phyloP scores from a whole-genome alignment of 2,329 filamentous ascomycete species.

The Hypoxylon sp. region DNA sequence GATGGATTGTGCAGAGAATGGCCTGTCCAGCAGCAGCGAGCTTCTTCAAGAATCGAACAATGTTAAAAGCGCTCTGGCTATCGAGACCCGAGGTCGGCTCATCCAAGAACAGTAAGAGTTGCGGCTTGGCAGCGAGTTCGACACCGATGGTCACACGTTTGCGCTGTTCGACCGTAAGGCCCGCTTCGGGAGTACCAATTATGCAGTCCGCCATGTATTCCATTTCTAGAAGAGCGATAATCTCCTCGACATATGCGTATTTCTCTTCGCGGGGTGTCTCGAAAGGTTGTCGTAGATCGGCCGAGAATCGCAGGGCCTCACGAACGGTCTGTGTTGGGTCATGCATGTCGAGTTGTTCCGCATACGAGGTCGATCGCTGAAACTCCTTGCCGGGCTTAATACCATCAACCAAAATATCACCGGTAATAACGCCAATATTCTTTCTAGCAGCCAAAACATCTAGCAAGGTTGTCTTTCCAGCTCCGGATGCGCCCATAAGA shows the following conservation, averaged over 20 bases:
- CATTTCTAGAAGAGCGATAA: slow-evolving; percentile 72
- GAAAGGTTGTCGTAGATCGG: slow-evolving; percentile 71
- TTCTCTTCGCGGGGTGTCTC: slow-evolving; percentile 69
- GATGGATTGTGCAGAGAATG: slow-evolving; percentile 92
- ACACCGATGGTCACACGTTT: slow-evolving; percentile 92
- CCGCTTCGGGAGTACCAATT: slow-evolving; percentile 75
- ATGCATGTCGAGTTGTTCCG: slow-evolving; percentile 75
- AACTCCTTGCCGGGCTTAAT: slow-evolving; percentile 71
- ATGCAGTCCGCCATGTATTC: slow-evolving; percentile 72
- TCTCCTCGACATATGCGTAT: slow-evolving; percentile 73
- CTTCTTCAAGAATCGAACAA: slow-evolving; percentile 83
- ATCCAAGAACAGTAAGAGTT: slow-evolving; percentile 82
- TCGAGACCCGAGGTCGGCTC: slow-evolving; percentile 84
- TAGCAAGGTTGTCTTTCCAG: slow-evolving; percentile 87
- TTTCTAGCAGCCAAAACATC: slow-evolving; percentile 78
- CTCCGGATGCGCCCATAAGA: slow-evolving; percentile 87
- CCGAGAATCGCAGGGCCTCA: slow-evolving; percentile 75
- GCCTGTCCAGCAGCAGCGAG: slow-evolving; percentile 85
- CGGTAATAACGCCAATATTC: slow-evolving; percentile 72
- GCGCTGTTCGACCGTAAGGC: slow-evolving; percentile 75
- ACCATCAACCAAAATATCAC: slow-evolving; percentile 72
- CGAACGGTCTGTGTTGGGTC: slow-evolving; percentile 74
- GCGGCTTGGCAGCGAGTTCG: slow-evolving; percentile 86
- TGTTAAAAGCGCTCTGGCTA: slow-evolving; percentile 81
- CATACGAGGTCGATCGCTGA: slow-evolving; percentile 73